phyloP scores from a whole-genome alignment of 306 rosid genomes.

The Dicorynia guianensis region DNA sequence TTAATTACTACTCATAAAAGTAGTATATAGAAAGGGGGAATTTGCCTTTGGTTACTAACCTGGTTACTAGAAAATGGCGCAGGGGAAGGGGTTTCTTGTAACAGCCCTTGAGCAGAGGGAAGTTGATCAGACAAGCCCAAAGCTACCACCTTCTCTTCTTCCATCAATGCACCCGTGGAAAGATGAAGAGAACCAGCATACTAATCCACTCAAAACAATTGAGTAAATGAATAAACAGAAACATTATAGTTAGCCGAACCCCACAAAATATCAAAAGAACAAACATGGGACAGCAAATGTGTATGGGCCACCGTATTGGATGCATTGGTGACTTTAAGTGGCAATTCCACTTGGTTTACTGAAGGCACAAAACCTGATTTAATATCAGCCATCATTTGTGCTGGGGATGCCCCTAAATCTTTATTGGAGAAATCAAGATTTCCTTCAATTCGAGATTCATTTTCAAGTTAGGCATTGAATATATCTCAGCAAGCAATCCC shows the following conservation, averaged over 20 bases:
- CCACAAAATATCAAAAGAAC: slow-evolving; percentile 29
- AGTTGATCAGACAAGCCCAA: slow-evolving; percentile 80
- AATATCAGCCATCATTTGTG: slow-evolving; percentile 77
- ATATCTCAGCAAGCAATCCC: slow-evolving; percentile 96
- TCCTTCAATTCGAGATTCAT: slow-evolving; percentile 97
- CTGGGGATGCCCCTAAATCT: slow-evolving; percentile 84
- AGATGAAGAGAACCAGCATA: slow-evolving; percentile 86
- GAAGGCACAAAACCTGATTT: slow-evolving; percentile 78
- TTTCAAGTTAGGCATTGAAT: slow-evolving; percentile 98
- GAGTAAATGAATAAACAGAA: slow-evolving; percentile 8
- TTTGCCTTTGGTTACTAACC: slow-evolving; percentile 49
- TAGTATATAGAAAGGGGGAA: not conserved
- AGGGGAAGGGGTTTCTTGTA: slow-evolving; percentile 70
- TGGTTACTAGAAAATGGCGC: slow-evolving; percentile 75
- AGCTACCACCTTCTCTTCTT: slow-evolving; percentile 83
- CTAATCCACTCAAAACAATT: slow-evolving; percentile 50
- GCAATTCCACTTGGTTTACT: slow-evolving; percentile 86
- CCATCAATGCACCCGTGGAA: slow-evolving; percentile 72
- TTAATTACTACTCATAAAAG: slow-evolving; percentile 28
- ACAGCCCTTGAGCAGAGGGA: slow-evolving; percentile 84
- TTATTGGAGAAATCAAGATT: slow-evolving; percentile 99
- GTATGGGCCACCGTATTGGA: slow-evolving; percentile 77
- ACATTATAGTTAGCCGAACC: not conserved
- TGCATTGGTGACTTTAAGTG: slow-evolving; percentile 74
- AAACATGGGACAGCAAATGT: slow-evolving; percentile 86